Evolutionary conservation across 371 early-diverging fungal species (phyloP).

Genomic region (Rhizomucor miehei): DNA sequence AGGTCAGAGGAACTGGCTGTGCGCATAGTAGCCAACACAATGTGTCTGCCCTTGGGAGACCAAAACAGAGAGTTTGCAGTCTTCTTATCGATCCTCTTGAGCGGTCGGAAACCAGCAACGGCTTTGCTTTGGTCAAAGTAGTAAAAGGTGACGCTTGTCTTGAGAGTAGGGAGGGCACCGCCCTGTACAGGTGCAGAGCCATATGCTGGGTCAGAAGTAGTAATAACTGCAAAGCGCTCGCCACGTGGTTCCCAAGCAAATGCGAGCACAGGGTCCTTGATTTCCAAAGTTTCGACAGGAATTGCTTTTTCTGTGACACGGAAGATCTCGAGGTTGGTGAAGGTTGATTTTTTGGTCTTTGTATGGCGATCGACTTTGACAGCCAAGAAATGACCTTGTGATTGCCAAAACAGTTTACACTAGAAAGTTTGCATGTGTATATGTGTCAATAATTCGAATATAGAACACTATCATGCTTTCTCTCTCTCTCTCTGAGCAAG

Average conservation of each 20-base stretch:
- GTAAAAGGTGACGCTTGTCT: conserved; percentile 83
- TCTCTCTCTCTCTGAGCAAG: not conserved
- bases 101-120: conserved; percentile 63
- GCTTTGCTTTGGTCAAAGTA: conserved; percentile 62
- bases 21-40: conserved; percentile 86
- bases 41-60: conserved; percentile 96
- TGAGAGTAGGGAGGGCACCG: conserved; percentile 57
- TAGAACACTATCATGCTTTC: not conserved
- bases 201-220: conserved; percentile 69
- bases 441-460: too few species aligned
- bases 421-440: too few species aligned
- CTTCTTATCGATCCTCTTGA: conserved; percentile 71
- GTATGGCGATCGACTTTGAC: conserved; percentile 90
- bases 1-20: conserved; percentile 76
- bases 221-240: conserved; percentile 80
- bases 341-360: conserved; percentile 90
- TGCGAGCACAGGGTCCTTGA: conserved; percentile 77
- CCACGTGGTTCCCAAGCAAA: conserved; percentile 96
- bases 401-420: conserved; percentile 93
- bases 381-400: conserved; percentile 84
- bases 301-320: conserved; percentile 87
- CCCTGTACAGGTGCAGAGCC: conserved; percentile 43
- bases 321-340: conserved; percentile 94
- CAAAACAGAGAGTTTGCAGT: conserved; percentile 83
- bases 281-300: conserved; percentile 93